Evolutionary conservation across 768 basidiomycete genomes (phyloP), one percentile per base, ranked within the genome.

Genomic region (Boletus eberwhitei): DNA sequence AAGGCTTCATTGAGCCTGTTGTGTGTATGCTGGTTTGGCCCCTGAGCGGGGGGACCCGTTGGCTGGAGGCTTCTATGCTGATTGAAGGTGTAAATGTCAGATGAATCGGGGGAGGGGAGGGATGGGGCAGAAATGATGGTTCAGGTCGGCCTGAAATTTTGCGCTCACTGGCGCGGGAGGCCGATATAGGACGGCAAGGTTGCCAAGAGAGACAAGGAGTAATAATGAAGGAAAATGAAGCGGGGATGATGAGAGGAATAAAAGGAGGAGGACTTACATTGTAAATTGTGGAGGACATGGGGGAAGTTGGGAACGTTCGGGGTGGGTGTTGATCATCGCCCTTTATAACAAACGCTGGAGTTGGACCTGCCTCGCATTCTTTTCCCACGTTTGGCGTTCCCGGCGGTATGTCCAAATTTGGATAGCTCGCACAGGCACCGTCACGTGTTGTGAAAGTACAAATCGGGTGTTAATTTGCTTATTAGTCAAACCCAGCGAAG

Each of bases 1-100:
- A 98, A 81, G 22, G 86, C 80, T 53, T 95, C 93, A 50, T 82
- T 83, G 57, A 95, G 74, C 45, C 90, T 74, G 26, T 59, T 66
- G 34, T 76, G 72, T 38, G 67, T 65, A 21, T 74, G 78, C 52
- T 74, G 76, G 52, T 63, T 69, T 44, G 71, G 71, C 54, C 72
- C 76, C 62, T 71, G 76, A 54, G 75, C 58, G 22, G 71, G 78
- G 1, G 80, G 79, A 0, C 69, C 76, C 0, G 79, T 75, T 2
- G 82, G 82, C 64, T 83, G 82, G 38, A 83, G 76, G 57, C 75
- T 77, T 61, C 82, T 74, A 57, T 83, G 82, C 78, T 77, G 71
- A 59, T 55, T 42, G 36, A 48, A 21, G 29, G 48, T 2, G 19
- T 22, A 43, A 5, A 55, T 0, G 59, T 73, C 7, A 73, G 66